These are phyloP conservation scores for Rhodotorula sp. DNA, from an alignment of 1,284 basidiomycete genomes.

Conservation along the genomic window DNA sequence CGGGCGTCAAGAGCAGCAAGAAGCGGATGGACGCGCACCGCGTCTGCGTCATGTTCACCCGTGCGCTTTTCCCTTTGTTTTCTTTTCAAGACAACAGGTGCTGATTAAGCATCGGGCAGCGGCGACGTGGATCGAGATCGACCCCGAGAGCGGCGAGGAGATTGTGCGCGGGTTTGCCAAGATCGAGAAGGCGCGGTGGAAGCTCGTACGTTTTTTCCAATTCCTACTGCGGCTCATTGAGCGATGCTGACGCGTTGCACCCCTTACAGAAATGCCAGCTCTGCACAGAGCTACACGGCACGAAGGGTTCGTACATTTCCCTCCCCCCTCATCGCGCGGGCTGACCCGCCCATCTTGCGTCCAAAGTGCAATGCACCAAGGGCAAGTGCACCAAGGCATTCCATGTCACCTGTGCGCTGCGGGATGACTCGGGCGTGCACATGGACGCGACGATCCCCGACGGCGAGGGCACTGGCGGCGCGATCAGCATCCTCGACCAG, in stretches of 20 bases:
- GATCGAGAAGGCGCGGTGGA: slow-evolving; percentile 87
- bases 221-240: background rate
- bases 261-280: slow-evolving; percentile 76
- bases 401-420: slow-evolving; percentile 83
- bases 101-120: slow-evolving; percentile 15
- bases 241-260: background rate
- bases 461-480: slow-evolving; percentile 57
- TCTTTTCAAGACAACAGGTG: background rate
- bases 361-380: slow-evolving; percentile 48
- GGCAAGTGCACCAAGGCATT: slow-evolving; percentile 73
- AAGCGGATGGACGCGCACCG: slow-evolving; percentile 32
- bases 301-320: slow-evolving; percentile 57
- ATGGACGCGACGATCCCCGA: slow-evolving; percentile 69
- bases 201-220: slow-evolving; percentile 64
- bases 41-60: slow-evolving; percentile 50
- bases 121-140: slow-evolving; percentile 46
- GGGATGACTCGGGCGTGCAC: slow-evolving; percentile 61
- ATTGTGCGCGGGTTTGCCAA: slow-evolving; percentile 77
- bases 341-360: background rate
- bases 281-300: slow-evolving; percentile 78
- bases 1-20: slow-evolving; percentile 14
- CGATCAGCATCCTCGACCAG: slow-evolving; percentile 27
- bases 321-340: background rate
- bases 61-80: slow-evolving; percentile 16
- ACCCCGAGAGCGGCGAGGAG: slow-evolving; percentile 51